These are phyloP conservation scores for Pestalotiopsis sp. DNA, from an alignment of 2,329 filamentous ascomycete genomes.

Conservation along the genomic window DNA sequence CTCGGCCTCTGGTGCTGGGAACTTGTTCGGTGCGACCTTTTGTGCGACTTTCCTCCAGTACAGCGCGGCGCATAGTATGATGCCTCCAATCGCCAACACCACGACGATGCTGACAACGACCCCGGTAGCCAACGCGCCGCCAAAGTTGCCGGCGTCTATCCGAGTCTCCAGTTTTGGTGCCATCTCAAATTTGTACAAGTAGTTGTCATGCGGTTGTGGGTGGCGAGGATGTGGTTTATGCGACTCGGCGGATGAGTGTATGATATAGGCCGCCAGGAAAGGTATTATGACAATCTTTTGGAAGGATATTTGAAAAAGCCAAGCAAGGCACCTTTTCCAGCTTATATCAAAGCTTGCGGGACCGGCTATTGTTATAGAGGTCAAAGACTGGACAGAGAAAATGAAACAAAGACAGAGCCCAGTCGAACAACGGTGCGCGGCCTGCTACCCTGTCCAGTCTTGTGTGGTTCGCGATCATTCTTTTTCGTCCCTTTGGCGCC, in stretches of 20 bases:
- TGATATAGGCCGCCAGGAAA: neutral
- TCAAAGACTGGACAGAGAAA: neutral
- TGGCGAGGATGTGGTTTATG: neutral
- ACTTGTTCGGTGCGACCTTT: constrained; percentile 2
- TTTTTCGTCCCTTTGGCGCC: neutral
- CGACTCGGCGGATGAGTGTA: neutral
- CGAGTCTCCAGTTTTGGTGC: neutral
- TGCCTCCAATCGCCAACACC: neutral
- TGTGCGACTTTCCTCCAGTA: constrained; percentile 9
- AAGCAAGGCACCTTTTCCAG: neutral
- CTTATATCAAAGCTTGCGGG: neutral
- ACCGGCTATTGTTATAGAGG: neutral
- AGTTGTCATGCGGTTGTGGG: neutral
- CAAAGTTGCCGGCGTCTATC: neutral
- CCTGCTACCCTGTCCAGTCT: neutral
- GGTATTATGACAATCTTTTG: neutral
- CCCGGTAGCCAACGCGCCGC: constrained; percentile 1
- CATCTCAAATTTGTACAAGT: neutral
- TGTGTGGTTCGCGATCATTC: neutral
- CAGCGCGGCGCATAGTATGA: neutral
- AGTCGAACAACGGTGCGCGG: neutral
- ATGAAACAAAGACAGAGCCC: neutral
- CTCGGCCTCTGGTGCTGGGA: neutral
- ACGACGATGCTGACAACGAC: constrained; percentile 9
- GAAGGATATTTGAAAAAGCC: neutral